Evolutionary conservation across 352 stramenopile species (phyloP).

Genomic region (Sclerospora graminicola): DNA sequence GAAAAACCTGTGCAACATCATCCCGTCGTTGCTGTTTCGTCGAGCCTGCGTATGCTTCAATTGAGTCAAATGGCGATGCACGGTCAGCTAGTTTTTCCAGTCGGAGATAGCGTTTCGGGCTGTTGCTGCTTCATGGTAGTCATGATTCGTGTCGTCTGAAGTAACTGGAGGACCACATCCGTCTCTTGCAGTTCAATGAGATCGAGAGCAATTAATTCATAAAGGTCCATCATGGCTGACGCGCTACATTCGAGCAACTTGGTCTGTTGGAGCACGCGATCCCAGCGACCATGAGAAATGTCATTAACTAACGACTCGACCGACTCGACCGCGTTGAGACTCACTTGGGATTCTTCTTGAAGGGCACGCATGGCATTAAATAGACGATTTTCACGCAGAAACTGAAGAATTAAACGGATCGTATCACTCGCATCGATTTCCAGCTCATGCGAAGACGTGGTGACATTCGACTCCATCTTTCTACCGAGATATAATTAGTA

Average conservation of each 20-base stretch:
- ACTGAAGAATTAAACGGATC: constrained; percentile 88
- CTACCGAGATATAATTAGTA: too few relatives aligned
- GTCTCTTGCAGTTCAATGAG: constrained; percentile 78
- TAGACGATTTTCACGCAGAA: constrained; percentile 86
- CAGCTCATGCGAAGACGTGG: constrained; percentile 14
- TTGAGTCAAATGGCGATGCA: constrained; percentile 39
- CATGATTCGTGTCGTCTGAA: constrained; percentile 40
- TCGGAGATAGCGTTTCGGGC: constrained; percentile 38
- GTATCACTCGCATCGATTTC: constrained; percentile 70
- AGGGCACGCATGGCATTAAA: constrained; percentile 71
- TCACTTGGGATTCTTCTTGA: constrained; percentile 82
- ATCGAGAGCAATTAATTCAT: constrained; percentile 84
- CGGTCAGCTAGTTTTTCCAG: constrained; percentile 68
- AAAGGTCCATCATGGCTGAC: constrained; percentile 73
- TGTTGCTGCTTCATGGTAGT: constrained; percentile 36
- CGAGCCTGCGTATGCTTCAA: constrained; percentile 49
- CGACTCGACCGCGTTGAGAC: constrained; percentile 83
- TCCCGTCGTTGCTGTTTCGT: constrained; percentile 75
- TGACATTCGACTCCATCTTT: constrained; percentile 4
- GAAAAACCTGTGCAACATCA: constrained; percentile 66
- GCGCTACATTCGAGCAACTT: constrained; percentile 53
- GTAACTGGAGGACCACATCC: constrained; percentile 64
- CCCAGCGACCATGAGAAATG: constrained; percentile 80
- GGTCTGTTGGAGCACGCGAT: constrained; percentile 85
- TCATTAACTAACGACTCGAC: constrained; percentile 66